A percentile compares a stretch with the other conserved stretches of the same genome.
Conservation (phyloP, 176 grass and related monocot species). For the Luzula sylvatica region DNA sequence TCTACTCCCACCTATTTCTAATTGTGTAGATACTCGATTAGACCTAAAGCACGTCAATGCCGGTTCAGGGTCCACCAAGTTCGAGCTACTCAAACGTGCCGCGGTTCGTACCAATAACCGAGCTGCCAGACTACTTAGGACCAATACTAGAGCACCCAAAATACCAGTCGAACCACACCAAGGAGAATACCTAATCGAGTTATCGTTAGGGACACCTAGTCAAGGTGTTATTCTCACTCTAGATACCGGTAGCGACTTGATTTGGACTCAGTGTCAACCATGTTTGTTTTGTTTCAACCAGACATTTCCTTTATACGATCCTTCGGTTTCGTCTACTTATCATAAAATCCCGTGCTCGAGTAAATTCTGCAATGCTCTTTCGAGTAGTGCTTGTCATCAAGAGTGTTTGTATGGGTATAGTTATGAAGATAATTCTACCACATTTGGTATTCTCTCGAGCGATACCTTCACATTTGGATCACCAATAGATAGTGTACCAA, state of each 20-base stretch:
- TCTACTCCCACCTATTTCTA: constrained; percentile 3
- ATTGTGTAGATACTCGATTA: constrained; percentile 12
- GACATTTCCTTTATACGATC: constrained; percentile 34
- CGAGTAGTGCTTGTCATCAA: constrained; percentile 25
- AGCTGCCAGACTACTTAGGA: not conserved
- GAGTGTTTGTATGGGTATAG: constrained; percentile 40
- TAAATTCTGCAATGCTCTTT: constrained; percentile 30
- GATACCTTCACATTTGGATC: constrained; percentile 43
- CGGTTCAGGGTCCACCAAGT: constrained; percentile 16
- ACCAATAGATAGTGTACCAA: not conserved
- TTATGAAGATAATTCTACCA: constrained; percentile 53
- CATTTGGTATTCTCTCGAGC: constrained; percentile 34
- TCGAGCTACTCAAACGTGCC: constrained; percentile 42
- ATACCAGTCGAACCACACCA: constrained; percentile 30
- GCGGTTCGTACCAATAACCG: constrained; percentile 26
- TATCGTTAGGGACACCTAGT: constrained; percentile 52
- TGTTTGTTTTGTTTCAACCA: constrained; percentile 54
- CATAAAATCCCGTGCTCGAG: constrained; percentile 35
- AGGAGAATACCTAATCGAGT: constrained; percentile 44
- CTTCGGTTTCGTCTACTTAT: constrained; percentile 45
- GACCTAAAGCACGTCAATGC: constrained; percentile 47
- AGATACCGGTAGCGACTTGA: constrained; percentile 84
- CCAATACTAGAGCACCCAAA: constrained; percentile 2
- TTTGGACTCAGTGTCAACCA: constrained; percentile 78
- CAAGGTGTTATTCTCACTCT: constrained; percentile 43